Evolutionary conservation across 1,284 basidiomycete genomes (phyloP), one percentile per base, ranked within the genome.

Genomic region (Ustilago cynodontis): DNA sequence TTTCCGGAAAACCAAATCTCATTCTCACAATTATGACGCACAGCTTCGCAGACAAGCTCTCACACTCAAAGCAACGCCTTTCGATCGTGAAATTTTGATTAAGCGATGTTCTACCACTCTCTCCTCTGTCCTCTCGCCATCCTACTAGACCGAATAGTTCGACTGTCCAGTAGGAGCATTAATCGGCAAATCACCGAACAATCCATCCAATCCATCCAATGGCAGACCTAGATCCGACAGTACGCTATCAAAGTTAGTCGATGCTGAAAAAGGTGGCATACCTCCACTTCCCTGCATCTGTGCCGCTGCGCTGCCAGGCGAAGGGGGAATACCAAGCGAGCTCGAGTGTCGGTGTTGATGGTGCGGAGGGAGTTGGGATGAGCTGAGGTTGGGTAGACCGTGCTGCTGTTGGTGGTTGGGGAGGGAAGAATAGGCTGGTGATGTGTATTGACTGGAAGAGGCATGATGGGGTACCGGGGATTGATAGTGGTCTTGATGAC

Each of bases 231-330:
- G 45, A 24, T 77, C 75, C 24, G 55, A 59, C 5, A 77, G 54
- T 1, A 77, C 75, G 26, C 53, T 72, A n/a, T 77, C 75, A 45
- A 77, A 77, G 61, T 73, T 73, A n/a, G 70, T 77, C 14, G 58
- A 50, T 7, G 71, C 58, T 13, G 29, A 31, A 24, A 67, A 55
- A 16, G 22, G 24, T 20, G 28, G 33, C 24, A 49, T 31, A n/a
- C 52, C 60, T 7, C n/a, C 49, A 14, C 31, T 51, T 28, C 24
- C 43, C 24, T 47, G 60, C 28, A 28, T 29, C 29, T 50, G 45
- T 14, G 55, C 33, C 31, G 49, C 20, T 56, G 39, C 28, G 18
- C 28, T 41, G 22, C 28, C 39, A 14, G 61, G 56, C n/a, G 53
- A 47, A 2, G 60, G 29, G 5, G 60, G 28, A 2, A 68, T 24